Base-by-base conservation (phyloP, 768 basidiomycete genomes). In the Chalciporus piperatus region DNA sequence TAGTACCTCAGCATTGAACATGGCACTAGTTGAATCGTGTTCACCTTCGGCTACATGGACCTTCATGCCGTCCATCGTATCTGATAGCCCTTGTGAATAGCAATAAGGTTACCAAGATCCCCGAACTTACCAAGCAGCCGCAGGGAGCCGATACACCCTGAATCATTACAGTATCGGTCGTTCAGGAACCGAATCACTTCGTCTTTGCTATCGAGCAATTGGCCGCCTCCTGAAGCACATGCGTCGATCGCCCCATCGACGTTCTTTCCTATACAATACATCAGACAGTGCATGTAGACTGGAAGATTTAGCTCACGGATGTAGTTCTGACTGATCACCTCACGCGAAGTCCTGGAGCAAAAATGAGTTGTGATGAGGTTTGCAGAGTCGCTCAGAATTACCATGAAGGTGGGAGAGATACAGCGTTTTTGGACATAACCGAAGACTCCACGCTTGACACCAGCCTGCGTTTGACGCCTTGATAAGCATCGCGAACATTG, bases 141-240 rank as follows among this genome's bases (percentile, higher is more conserved):
- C 46, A 90, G 68, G 60, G 87, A 79, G 7, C 78, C 78, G 12
- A 72, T 74, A 37, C 75, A 70, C 2, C 85, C 87, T 41, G 82
- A 83, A 17, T 85, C 72, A 66, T 92, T 88, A 59, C 88, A 90
- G 61, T 89, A 92, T 2, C 86, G 83, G 54, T 88, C 85, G 50
- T 87, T 75, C 16, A 85, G 59, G 13, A 81, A 80, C 55, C 78
- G 84, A 32, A 91, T 80, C 47, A 74, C 72, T 48, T 79, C 77
- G 83, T 88, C 84, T 38, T 83, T 74, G 41, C 79, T 67, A 62
- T 85, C 72, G 12, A 91, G 58, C 20, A 85, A 60, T 50, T 79
- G 73, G 4, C 76, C 74, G 12, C 76, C 77, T 66, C 90, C 88
- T 11, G 79, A 76, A 40, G 76, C 74, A 57, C 89, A 91, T 3